Conservation (phyloP, 352 stramenopile genomes). For the Pythium guiyangense region DNA sequence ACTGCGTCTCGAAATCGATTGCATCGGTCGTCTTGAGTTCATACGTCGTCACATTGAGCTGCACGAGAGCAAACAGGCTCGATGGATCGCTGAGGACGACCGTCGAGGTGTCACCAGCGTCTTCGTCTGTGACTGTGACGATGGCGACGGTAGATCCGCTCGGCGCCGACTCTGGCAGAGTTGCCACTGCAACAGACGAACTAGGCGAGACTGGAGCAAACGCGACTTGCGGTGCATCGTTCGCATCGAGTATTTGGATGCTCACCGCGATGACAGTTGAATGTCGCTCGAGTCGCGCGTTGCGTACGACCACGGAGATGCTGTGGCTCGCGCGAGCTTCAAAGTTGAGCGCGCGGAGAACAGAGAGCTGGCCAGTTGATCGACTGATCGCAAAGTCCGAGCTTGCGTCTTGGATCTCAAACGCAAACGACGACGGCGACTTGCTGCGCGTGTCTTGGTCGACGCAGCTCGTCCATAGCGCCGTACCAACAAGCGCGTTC, state of each 20-base stretch:
- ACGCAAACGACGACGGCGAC: slow-evolving; percentile 21
- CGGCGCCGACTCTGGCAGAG: slow-evolving; percentile 3
- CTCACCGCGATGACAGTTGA: slow-evolving; percentile 13
- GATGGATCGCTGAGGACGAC: slow-evolving; percentile 1
- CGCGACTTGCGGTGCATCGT: slow-evolving; percentile 2
- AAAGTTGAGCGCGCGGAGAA: slow-evolving; percentile 19
- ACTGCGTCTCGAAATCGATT: slow-evolving; percentile 6
- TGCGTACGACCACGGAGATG: slow-evolving; percentile 25
- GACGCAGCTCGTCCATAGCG: slow-evolving; percentile 35
- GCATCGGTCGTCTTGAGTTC: background rate
- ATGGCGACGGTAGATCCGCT: background rate
- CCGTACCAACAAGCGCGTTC: slow-evolving; percentile 20
- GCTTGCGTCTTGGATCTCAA: slow-evolving; percentile 23
- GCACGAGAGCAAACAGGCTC: slow-evolving; percentile 2
- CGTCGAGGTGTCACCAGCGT: background rate
- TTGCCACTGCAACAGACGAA: background rate
- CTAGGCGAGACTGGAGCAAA: slow-evolving; percentile 4
- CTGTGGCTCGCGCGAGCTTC: slow-evolving; percentile 21
- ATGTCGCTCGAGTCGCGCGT: slow-evolving; percentile 20
- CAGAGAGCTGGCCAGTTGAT: slow-evolving; percentile 17
- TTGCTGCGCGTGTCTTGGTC: slow-evolving; percentile 35
- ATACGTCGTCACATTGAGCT: slow-evolving; percentile 6
- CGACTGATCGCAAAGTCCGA: slow-evolving; percentile 18
- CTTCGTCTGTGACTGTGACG: slow-evolving; percentile 5
- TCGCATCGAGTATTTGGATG: slow-evolving; percentile 10